Conservation (phyloP, 2,329 filamentous ascomycete genomes). For the Aspergillus novofumigatus region DNA sequence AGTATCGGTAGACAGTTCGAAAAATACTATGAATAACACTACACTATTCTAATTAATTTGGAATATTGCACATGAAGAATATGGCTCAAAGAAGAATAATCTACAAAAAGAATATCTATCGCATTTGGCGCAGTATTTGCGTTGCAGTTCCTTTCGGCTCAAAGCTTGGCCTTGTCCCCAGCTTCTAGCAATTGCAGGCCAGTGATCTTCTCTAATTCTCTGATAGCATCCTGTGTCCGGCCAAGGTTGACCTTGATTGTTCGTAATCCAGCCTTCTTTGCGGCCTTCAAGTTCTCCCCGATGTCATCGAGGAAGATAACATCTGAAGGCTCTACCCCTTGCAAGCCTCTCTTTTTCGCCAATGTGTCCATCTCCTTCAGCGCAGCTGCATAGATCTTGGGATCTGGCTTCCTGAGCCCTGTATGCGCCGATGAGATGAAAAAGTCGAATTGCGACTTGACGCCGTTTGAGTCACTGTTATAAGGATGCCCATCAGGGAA, state of each 20-base stretch:
- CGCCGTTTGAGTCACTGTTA: constrained; percentile 54
- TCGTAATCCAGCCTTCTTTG: constrained; percentile 66
- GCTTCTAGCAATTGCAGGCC: constrained; percentile 52
- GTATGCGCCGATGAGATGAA: constrained; percentile 85
- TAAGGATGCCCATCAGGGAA: constrained; percentile 74
- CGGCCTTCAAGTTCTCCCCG: constrained; percentile 84
- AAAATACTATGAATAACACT: neutral
- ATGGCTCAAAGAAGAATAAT: neutral
- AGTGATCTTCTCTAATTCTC: constrained; percentile 70
- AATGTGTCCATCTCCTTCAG: constrained; percentile 62
- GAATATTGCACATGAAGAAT: neutral
- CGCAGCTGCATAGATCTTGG: constrained; percentile 72
- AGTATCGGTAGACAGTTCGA: neutral
- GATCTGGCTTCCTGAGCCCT: constrained; percentile 82
- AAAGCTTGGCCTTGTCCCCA: constrained; percentile 36
- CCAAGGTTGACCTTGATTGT: constrained; percentile 85
- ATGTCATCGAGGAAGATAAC: constrained; percentile 91
- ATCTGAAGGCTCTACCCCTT: constrained; percentile 58
- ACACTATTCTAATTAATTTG: neutral
- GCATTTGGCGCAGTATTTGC: neutral
- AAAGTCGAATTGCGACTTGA: constrained; percentile 72
- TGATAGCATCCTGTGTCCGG: constrained; percentile 73
- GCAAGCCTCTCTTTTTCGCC: constrained; percentile 54
- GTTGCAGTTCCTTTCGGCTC: neutral
- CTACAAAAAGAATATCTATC: constrained; percentile 3